phyloP scores from a whole-genome alignment of 495 filamentous ascomycete genomes.

The Hypoxylon cercidicola region DNA sequence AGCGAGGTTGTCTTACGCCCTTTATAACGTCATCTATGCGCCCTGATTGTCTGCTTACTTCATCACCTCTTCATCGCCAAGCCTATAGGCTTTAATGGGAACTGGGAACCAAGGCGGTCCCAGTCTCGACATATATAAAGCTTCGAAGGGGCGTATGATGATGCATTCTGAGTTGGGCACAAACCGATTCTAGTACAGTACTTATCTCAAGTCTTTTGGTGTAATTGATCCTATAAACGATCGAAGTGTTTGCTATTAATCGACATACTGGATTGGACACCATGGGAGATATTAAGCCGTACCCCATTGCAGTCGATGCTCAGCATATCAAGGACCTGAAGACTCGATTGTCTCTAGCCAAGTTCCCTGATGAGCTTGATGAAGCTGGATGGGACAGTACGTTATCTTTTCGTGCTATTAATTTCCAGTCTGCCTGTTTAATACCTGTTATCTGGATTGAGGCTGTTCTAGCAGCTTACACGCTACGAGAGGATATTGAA shows the following conservation, averaged over 20 bases:
- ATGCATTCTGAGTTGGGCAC: not conserved
- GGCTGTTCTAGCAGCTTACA: no score
- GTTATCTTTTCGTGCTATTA: constrained; percentile 12
- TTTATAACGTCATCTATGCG: constrained; percentile 33
- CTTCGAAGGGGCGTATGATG: not conserved
- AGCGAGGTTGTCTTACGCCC: constrained; percentile 26
- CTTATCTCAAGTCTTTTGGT: not conserved
- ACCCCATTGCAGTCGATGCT: constrained; percentile 46
- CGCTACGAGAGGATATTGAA: not conserved
- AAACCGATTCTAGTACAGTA: no score
- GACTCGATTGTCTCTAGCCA: constrained; percentile 45
- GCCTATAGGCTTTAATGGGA: not conserved
- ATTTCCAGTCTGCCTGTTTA: not conserved
- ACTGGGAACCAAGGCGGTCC: not conserved
- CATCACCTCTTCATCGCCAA: constrained; percentile 9
- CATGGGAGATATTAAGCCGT: constrained; percentile 50
- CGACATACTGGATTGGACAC: not conserved
- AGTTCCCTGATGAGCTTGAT: constrained; percentile 49
- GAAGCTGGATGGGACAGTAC: constrained; percentile 48
- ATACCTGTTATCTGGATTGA: not conserved
- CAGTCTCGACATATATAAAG: constrained; percentile 17
- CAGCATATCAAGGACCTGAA: constrained; percentile 44
- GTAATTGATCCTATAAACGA: not conserved
- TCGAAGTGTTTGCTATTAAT: not conserved
- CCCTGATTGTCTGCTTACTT: constrained; percentile 18